A percentile compares a stretch with the other conserved stretches of the same genome.
Conservation (phyloP, 352 stramenopile species). For the Phytophthora agathidicida region DNA sequence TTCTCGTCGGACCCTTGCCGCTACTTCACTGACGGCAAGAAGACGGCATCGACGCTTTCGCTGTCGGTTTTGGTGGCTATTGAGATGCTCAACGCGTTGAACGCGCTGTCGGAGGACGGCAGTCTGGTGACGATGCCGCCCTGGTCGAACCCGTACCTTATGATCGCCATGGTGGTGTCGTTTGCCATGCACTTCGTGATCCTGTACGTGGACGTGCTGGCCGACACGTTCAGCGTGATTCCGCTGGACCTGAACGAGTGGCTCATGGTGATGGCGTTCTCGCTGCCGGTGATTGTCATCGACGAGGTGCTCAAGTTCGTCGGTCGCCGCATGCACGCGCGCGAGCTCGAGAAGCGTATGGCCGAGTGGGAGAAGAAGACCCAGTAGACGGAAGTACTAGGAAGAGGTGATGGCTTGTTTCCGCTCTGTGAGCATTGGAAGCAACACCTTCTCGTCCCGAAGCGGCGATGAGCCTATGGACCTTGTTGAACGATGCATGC, state of each 20-base stretch:
- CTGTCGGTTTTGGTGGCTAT: slow-evolving; percentile 94
- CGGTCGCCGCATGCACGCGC: slow-evolving; percentile 79
- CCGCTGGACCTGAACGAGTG: slow-evolving; percentile 93
- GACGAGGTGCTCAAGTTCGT: slow-evolving; percentile 95
- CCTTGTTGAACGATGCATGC: slow-evolving; percentile 14
- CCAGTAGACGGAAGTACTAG: slow-evolving; percentile 37
- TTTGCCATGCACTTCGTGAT: slow-evolving; percentile 95
- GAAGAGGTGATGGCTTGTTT: slow-evolving; percentile 19
- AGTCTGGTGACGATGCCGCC: slow-evolving; percentile 93
- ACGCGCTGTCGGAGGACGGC: slow-evolving; percentile 93
- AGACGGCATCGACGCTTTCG: slow-evolving; percentile 92
- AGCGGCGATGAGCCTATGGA: slow-evolving; percentile 8
- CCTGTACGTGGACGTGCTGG: slow-evolving; percentile 93
- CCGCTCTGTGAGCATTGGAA: slow-evolving; percentile 17
- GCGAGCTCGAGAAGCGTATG: slow-evolving; percentile 76
- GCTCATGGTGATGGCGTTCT: slow-evolving; percentile 92
- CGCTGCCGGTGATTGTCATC: slow-evolving; percentile 93
- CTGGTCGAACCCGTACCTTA: slow-evolving; percentile 94
- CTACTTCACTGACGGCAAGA: slow-evolving; percentile 94
- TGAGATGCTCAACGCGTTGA: slow-evolving; percentile 97
- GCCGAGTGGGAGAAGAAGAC: slow-evolving; percentile 58
- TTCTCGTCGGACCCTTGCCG: slow-evolving; percentile 91
- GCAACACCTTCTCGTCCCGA: slow-evolving; percentile 16
- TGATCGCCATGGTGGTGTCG: slow-evolving; percentile 93
- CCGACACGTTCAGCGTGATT: slow-evolving; percentile 93